phyloP scores from a whole-genome alignment of 108 stramenopile species.

The Fragilaria radians region DNA sequence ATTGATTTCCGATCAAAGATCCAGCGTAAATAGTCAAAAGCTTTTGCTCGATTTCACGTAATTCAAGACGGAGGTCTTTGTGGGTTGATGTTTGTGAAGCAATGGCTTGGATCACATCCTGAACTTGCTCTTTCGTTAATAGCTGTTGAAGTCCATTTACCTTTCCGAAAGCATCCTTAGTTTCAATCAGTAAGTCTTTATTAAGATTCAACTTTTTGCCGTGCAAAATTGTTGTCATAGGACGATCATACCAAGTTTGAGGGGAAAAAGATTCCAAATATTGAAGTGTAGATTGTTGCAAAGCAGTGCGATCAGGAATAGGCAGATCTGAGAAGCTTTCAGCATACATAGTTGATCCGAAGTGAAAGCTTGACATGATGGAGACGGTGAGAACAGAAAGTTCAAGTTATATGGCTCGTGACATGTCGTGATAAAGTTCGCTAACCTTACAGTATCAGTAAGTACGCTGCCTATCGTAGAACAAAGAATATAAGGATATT shows the following conservation, averaged over 20 bases:
- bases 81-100: constrained; percentile 39
- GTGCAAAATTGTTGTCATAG: constrained; percentile 46
- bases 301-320: constrained; percentile 28
- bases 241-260: constrained; percentile 61
- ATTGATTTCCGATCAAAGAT: constrained; percentile 75
- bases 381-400: not conserved
- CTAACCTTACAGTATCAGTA: too few relatives aligned
- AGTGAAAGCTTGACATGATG: constrained; percentile 10
- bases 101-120: constrained; percentile 49
- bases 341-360: constrained; percentile 66
- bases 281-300: constrained; percentile 46
- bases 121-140: constrained; percentile 55
- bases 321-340: constrained; percentile 60
- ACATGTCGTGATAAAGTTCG: too few relatives aligned
- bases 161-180: constrained; percentile 49
- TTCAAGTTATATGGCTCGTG: not conserved
- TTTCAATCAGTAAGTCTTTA: constrained; percentile 17
- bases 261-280: constrained; percentile 58
- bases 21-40: constrained; percentile 60
- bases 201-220: constrained; percentile 40
- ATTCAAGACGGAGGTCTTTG: constrained; percentile 43
- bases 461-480: not conserved
- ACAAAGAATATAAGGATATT: not conserved
- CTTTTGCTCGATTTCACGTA: constrained; percentile 60
- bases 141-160: constrained; percentile 64